Evolutionary conservation across 495 filamentous ascomycete species (phyloP).

Genomic region (Aspergillus steynii): DNA sequence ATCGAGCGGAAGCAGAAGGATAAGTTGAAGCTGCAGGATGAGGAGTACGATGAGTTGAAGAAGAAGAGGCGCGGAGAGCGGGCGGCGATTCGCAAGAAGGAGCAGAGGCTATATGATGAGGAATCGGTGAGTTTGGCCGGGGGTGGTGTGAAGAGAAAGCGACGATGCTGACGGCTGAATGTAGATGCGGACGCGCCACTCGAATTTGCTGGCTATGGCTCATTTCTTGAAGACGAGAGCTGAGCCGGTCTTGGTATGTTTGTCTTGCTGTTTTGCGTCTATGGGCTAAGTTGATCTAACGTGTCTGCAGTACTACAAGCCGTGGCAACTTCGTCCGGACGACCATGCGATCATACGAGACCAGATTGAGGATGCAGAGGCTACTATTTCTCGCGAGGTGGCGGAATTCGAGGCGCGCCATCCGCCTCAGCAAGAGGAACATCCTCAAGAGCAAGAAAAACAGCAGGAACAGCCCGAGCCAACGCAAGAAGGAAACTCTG

Average conservation of each 20-base stretch:
- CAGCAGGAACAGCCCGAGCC: constrained; percentile 16
- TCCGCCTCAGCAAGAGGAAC: constrained; percentile 20
- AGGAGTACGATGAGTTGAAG: constrained; percentile 67
- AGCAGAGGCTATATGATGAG: constrained; percentile 78
- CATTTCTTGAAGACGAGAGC: constrained; percentile 72
- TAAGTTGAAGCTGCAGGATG: constrained; percentile 72
- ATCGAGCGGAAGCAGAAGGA: constrained; percentile 89
- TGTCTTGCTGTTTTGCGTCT: neutral
- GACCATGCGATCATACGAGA: constrained; percentile 62
- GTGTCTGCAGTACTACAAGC: constrained; percentile 74
- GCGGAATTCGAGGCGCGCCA: constrained; percentile 48
- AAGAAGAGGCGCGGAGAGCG: constrained; percentile 64
- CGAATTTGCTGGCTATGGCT: constrained; percentile 69
- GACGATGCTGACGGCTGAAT: neutral
- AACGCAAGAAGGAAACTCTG: constrained; percentile 14
- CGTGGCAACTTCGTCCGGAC: constrained; percentile 70
- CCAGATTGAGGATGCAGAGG: constrained; percentile 59
- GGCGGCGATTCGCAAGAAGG: constrained; percentile 56
- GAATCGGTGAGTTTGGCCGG: constrained; percentile 61
- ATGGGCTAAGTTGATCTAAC: neutral
- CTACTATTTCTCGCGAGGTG: constrained; percentile 49
- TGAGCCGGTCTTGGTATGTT: constrained; percentile 75
- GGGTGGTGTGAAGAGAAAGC: neutral
- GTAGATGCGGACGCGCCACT: constrained; percentile 80
- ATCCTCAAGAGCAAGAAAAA: constrained; percentile 8